Evolutionary conservation across 2,329 filamentous ascomycete species (phyloP).

Genomic region (Neofusicoccum sp.): DNA sequence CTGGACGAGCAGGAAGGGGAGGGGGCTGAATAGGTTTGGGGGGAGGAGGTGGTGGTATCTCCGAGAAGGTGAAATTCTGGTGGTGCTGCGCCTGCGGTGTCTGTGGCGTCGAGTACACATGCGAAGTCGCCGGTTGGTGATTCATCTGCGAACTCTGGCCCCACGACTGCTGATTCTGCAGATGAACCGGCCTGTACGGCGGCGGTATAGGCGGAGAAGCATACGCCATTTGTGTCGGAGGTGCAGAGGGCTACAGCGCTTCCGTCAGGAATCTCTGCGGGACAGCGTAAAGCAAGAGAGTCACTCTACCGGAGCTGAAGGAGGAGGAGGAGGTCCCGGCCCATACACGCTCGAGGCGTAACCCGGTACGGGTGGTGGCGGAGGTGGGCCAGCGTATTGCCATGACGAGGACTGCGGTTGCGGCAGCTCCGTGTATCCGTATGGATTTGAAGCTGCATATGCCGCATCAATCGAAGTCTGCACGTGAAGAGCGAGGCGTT

Average conservation of each 20-base stretch:
- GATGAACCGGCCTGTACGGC: background rate
- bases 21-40: background rate
- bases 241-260: background rate
- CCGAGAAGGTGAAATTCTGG: background rate
- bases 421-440: background rate
- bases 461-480: background rate
- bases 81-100: background rate
- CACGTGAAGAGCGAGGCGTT: background rate
- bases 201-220: background rate
- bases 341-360: background rate
- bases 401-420: background rate
- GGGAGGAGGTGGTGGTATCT: background rate
- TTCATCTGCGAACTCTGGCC: background rate
- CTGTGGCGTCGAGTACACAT: background rate
- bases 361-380: background rate
- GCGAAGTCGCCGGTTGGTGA: background rate
- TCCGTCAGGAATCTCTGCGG: background rate
- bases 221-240: background rate
- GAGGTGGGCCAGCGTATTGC: background rate
- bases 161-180: background rate
- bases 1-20: background rate
- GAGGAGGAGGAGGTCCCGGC: background rate
- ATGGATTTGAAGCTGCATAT: background rate
- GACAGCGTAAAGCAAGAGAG: background rate
- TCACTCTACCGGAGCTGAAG: background rate